A percentile compares a stretch with the other conserved stretches of the same genome.
Evolutionary conservation across 176 grass and related monocot genomes (phyloP).

Genomic region (Bothriochloa decipiens): DNA sequence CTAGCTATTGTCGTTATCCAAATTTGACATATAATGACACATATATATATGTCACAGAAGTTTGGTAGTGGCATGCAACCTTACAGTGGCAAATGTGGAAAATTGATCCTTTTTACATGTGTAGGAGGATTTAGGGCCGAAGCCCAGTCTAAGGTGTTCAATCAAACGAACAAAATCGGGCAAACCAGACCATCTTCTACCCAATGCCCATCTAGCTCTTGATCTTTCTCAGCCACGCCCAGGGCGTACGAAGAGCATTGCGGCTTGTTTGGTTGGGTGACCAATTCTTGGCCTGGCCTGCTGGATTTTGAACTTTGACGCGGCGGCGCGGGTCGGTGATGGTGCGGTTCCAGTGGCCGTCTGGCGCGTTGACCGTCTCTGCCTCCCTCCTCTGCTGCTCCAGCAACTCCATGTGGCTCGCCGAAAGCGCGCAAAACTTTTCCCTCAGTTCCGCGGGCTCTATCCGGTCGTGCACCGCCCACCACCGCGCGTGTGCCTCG

Average conservation of each 20-base stretch:
- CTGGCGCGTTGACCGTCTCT: conserved; percentile 31
- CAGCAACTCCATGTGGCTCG: conserved; percentile 41
- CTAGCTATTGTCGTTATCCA: no score
- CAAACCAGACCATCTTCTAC: background rate
- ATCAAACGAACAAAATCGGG: background rate
- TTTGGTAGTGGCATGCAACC: no score
- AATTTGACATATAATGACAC: no score
- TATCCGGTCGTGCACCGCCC: conserved; percentile 62
- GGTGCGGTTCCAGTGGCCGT: conserved; percentile 52
- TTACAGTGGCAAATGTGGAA: no score
- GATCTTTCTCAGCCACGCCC: background rate
- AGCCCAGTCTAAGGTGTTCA: no score
- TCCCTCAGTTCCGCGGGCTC: conserved; percentile 37
- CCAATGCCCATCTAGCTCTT: background rate
- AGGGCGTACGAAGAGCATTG: background rate
- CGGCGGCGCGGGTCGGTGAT: conserved; percentile 44
- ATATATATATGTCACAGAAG: no score
- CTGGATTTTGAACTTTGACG: background rate
- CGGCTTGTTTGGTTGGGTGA: no score
- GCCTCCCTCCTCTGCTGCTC: conserved; percentile 53
- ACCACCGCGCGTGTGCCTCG: conserved; percentile 54
- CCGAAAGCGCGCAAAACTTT: conserved; percentile 40
- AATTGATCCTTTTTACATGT: no score
- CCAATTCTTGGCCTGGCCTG: no score
- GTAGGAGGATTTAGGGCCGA: no score